Base-by-base conservation (phyloP, 2,329 filamentous ascomycete species). In the Anisogramma anomala region DNA sequence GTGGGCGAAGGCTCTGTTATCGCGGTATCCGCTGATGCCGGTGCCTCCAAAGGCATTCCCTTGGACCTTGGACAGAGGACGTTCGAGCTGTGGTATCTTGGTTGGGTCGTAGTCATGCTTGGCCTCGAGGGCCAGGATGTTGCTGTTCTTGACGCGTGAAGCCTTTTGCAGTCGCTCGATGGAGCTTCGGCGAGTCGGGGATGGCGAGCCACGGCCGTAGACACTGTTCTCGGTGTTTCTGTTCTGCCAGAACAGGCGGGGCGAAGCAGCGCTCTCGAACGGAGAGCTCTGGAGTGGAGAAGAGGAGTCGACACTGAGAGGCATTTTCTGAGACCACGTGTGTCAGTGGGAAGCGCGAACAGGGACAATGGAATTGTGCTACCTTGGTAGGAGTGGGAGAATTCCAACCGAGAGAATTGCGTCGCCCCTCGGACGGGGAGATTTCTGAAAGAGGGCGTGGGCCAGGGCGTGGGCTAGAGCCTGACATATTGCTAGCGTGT, bases 141-240 rank as follows among this genome's bases (percentile, higher is more conserved):
- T 94, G 72, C 89, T 95, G 67, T 94, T 96, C 72, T 89, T 94
- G 55, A 98, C 91, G 46, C 91, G 83, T 41, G 89, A 94, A 23
- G 87, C 88, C 59, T 82, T 85, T 66, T 95, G 93, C 45, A 98
- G 72, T 56, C 88, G 88, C 71, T 98, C 91, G 51, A 98, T 88
- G 14, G 89, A 96, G 33, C 85, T 84, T 57, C 89, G 81, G 55
- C 85, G 83, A 43, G 77, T 80, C 17, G 84, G 79, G 33, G 82
- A 81, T 6, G 80, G 76, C 9, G 82, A 78, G 32, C 72, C 68
- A 22, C 65, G 61, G 43, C 70, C 69, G 49, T 77, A 77, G 42
- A 71, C 71, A 63, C n/a, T n/a, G n/a, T 93, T 94, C 63, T 95
- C 88, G 3, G 72, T 60, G 67, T 76, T 51, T 66, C 82, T 60